Evolutionary conservation across 2,329 filamentous ascomycete genomes (phyloP).

Genomic region (Colletotrichum viniferum): DNA sequence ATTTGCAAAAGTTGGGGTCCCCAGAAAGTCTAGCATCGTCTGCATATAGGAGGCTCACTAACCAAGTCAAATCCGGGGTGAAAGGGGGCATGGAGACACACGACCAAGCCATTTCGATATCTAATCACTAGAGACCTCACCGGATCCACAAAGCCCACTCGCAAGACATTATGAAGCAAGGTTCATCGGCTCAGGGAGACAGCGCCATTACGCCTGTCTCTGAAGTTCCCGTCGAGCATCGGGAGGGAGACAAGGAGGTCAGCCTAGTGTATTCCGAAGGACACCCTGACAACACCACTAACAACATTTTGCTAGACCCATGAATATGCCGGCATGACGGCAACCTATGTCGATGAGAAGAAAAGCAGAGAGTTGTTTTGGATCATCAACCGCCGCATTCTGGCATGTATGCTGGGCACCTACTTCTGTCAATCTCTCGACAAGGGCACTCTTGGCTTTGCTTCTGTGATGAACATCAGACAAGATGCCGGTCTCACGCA

Average conservation of each 20-base stretch:
- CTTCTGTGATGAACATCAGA: conserved; percentile 58
- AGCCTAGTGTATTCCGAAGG: background rate
- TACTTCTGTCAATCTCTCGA: conserved; percentile 47
- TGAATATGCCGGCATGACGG: background rate
- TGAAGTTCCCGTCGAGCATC: background rate
- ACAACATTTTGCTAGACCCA: background rate
- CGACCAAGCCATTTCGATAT: background rate
- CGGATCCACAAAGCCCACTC: background rate
- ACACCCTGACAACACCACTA: background rate
- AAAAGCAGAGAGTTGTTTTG: conserved; percentile 54
- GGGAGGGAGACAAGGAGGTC: background rate
- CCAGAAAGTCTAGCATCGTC: background rate
- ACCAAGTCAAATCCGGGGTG: background rate
- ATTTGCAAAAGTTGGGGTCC: background rate
- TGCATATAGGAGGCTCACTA: background rate
- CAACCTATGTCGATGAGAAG: conserved; percentile 50
- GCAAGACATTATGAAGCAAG: background rate
- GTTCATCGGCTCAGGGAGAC: background rate
- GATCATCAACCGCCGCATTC: conserved; percentile 51
- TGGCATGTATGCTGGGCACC: conserved; percentile 55
- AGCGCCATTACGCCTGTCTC: background rate
- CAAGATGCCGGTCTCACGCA: conserved; percentile 47
- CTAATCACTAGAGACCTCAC: background rate
- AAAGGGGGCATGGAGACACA: background rate
- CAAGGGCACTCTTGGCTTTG: conserved; percentile 41